Evolutionary conservation across 192 early-diverging fungal species (phyloP).

Genomic region (Backusella westeae): DNA sequence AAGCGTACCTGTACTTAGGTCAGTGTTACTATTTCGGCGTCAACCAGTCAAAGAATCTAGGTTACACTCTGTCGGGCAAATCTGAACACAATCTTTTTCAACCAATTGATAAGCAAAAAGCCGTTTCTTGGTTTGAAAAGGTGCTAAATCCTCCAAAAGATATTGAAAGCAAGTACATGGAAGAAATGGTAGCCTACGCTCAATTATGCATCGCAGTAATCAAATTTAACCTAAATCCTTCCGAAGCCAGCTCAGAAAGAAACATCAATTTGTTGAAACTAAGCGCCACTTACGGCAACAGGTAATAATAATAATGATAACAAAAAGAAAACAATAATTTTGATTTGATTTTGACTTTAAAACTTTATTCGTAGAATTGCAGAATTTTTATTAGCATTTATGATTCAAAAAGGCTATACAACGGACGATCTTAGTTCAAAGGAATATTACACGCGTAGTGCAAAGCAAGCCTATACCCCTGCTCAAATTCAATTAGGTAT

Average conservation of each 20-base stretch:
- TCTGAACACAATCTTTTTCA: slow-evolving; percentile 6
- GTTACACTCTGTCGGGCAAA: neutral
- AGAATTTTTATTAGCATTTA: slow-evolving; percentile 6
- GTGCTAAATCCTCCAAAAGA: neutral
- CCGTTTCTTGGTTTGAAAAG: slow-evolving; percentile 27
- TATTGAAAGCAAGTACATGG: neutral
- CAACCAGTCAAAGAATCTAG: neutral
- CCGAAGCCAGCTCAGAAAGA: slow-evolving; percentile 10
- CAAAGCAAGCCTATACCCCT: slow-evolving; percentile 30
- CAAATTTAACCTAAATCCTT: slow-evolving; percentile 8
- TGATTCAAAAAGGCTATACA: slow-evolving; percentile 20
- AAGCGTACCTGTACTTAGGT: slow-evolving; percentile 34
- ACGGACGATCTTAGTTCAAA: slow-evolving; percentile 15
- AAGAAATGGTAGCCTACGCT: slow-evolving; percentile 15
- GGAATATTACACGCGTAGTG: slow-evolving; percentile 30
- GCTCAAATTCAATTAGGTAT: slow-evolving; percentile 35
- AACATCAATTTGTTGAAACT: slow-evolving; percentile 25
- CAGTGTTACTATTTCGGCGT: slow-evolving; percentile 30
- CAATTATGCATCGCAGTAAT: slow-evolving; percentile 30
- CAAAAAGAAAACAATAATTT: neutral
- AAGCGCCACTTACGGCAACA: slow-evolving; percentile 33
- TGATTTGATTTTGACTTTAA: neutral
- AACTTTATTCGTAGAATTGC: neutral
- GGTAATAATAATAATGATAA: slow-evolving; percentile 30
- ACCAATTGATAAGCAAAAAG: slow-evolving; percentile 20